phyloP scores from a whole-genome alignment of 2,329 filamentous ascomycete species.

The Ceratocystis eucalypticola region DNA sequence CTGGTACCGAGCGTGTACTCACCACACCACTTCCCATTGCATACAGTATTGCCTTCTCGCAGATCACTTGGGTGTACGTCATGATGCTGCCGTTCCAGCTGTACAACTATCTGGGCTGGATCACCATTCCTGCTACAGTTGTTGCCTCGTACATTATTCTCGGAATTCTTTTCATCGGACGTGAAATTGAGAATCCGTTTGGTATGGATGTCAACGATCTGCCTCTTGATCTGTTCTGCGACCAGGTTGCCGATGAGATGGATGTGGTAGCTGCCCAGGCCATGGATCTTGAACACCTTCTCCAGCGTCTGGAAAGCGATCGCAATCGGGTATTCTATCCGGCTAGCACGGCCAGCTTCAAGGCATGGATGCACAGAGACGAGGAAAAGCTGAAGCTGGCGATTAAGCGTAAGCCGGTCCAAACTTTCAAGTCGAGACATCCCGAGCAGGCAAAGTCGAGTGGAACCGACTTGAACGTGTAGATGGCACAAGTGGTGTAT shows the following conservation, averaged over 20 bases:
- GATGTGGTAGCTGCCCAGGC: constrained; percentile 51
- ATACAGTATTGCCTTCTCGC: constrained; percentile 71
- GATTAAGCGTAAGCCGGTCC: constrained; percentile 31
- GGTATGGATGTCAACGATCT: constrained; percentile 73
- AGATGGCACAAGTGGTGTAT: not conserved
- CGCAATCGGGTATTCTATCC: constrained; percentile 45
- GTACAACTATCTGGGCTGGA: constrained; percentile 47
- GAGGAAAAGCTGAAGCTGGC: constrained; percentile 29
- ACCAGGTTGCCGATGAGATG: constrained; percentile 59
- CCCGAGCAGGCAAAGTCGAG: constrained; percentile 10
- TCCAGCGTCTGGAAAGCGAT: constrained; percentile 26
- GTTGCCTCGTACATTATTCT: constrained; percentile 70
- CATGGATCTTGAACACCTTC: constrained; percentile 26
- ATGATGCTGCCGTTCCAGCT: constrained; percentile 73
- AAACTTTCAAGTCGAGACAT: constrained; percentile 24
- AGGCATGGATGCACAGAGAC: constrained; percentile 30
- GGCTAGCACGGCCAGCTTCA: constrained; percentile 31
- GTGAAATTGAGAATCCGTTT: constrained; percentile 77
- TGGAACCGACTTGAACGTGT: constrained; percentile 15
- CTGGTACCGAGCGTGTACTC: constrained; percentile 62
- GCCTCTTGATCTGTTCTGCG: constrained; percentile 62
- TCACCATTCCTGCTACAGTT: constrained; percentile 64
- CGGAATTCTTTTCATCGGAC: constrained; percentile 58
- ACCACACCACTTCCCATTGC: constrained; percentile 71
- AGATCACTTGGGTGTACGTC: constrained; percentile 79